Percentiles rank a stretch among this genome's conserved stretches.
Evolutionary conservation across 2,329 filamentous ascomycete genomes (phyloP).

Genomic region (Achaetomium macrosporum): DNA sequence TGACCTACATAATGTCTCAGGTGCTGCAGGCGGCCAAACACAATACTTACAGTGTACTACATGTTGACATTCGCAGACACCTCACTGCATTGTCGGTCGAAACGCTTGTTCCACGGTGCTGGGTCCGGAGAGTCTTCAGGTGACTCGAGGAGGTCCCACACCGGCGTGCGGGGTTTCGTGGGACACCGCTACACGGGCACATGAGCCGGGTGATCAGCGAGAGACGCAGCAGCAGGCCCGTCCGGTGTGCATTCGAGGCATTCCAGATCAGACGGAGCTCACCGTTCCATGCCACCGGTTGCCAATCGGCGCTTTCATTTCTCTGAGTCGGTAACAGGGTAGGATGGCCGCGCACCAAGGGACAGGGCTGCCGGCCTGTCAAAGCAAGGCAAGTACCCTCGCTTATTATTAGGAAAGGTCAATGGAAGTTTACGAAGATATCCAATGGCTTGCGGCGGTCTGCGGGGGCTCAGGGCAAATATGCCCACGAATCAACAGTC

Average conservation of each 20-base stretch:
- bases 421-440: neutral
- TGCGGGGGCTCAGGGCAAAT: constrained; percentile 8
- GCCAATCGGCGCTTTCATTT: constrained; percentile 16
- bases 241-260: neutral
- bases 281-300: constrained; percentile 11
- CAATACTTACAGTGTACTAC: neutral
- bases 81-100: neutral
- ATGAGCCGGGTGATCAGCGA: neutral
- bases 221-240: neutral
- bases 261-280: constrained; percentile 8
- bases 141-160: neutral
- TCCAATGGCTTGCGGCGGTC: constrained; percentile 1
- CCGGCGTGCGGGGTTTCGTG: neutral
- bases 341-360: neutral
- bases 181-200: neutral
- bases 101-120: neutral
- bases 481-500: constrained; percentile 6
- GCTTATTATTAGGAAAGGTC: neutral
- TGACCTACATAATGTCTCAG: neutral
- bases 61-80: no score
- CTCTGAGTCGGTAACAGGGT: neutral
- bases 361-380: neutral
- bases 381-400: neutral
- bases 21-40: neutral
- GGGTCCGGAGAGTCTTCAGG: neutral